phyloP scores from a whole-genome alignment of 1,139 yeast species.

The Hansenula sp. region DNA sequence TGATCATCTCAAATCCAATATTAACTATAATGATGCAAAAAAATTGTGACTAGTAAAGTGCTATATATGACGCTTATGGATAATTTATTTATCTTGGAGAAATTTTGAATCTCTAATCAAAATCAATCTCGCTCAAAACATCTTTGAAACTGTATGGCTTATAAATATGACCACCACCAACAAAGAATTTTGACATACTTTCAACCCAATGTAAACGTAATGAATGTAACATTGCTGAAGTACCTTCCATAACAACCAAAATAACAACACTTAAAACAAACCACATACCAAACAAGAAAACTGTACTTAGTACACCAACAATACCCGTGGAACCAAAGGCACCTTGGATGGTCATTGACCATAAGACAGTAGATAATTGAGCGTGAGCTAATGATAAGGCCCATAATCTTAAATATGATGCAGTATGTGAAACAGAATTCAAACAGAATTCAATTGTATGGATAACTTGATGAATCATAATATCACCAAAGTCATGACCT shows the following conservation, averaged over 20 bases:
- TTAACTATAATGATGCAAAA: too few species aligned
- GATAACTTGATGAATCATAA: conserved; percentile 95
- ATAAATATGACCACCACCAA: conserved; percentile 90
- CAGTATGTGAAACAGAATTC: conserved; percentile 97
- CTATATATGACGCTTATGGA: too few species aligned
- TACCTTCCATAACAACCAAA: conserved; percentile 96
- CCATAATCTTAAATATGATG: conserved; percentile 95
- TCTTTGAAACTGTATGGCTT: conserved; percentile 68
- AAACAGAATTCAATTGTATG: conserved; percentile 98
- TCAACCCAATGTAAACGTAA: conserved; percentile 98
- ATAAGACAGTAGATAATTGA: conserved; percentile 87
- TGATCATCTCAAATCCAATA: too few species aligned
- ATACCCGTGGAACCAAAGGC: conserved; percentile 77
- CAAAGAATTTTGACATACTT: conserved; percentile 96
- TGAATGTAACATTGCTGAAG: conserved; percentile 97
- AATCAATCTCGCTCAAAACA: conserved; percentile 24
- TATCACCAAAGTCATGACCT: conserved; percentile 78
- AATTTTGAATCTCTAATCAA: conserved; percentile 1
- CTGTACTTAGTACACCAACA: conserved; percentile 68
- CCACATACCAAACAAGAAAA: conserved; percentile 90
- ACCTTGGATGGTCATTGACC: conserved; percentile 91
- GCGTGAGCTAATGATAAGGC: conserved; percentile 97
- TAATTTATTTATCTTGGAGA: too few species aligned
- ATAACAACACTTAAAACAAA: conserved; percentile 86
- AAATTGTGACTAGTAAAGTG: too few species aligned